Evolutionary conservation across 2,329 filamentous ascomycete genomes (phyloP), one percentile per base, ranked within the genome.

Genomic region (Leptodontidium sp.): DNA sequence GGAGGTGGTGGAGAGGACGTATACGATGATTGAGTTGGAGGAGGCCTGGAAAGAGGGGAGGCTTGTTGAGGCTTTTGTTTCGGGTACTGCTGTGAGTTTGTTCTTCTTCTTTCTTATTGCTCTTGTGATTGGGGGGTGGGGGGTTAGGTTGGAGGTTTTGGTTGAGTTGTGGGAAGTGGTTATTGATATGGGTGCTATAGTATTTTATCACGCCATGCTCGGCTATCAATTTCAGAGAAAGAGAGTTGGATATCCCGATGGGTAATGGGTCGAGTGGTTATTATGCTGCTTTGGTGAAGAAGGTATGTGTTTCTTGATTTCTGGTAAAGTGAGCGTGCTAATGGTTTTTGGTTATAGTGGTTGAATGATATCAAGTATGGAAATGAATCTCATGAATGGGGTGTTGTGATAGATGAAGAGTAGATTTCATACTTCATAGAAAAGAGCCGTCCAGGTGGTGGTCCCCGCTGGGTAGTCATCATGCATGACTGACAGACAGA

Each of bases 51-150:
- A 86, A 50, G 93, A 97, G 77, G 93, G 93, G 2, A 85, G 94
- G 2, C 79, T 97, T 50, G 79, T 97, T 7, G 94, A 97, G 82
- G 87, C 92, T 1, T 98, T 97, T 77, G 92, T 92, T 3, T 89
- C 92, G 35, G 94, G 94, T 15, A 98, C 94, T 70, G 94, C 94
- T 67, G 90, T 91, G 84, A 84, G 89, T 87, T 71, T 63, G 35
- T 14, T 29, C 4, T 15, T 9, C 29, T 12, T 12, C 38, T 40
- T 40, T 40, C 6, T 35, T 15, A 1, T 47, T 29, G n/a, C 24
- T 52, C 47, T 17, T 12, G 35, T 24, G 7, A n/a, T 21, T 26
- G 49, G 21, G 21, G 21, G 21, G 21, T 21, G 21, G 21, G 21
- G 21, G 21, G 21, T 21, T 21, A 21, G 21, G n/a, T 29, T 26